Conservation (phyloP, 148 eudicot genomes). For the Rhododendron mucronatum region DNA sequence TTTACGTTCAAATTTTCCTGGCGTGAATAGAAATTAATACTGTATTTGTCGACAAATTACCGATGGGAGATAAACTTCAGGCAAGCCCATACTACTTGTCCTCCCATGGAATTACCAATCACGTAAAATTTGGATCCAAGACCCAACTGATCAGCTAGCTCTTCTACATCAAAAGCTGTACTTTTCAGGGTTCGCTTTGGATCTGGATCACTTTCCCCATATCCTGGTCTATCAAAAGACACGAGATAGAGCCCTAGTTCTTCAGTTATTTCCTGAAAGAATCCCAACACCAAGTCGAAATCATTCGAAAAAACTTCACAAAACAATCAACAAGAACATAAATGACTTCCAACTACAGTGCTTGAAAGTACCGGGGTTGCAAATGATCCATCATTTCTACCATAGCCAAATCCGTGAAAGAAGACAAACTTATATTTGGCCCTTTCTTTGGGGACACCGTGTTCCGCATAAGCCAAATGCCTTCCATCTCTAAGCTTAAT, state of each 20-base stretch:
- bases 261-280: conserved; percentile 39
- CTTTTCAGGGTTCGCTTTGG: conserved; percentile 53
- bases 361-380: conserved; percentile 15
- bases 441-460: conserved; percentile 47
- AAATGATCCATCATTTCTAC: conserved; percentile 24
- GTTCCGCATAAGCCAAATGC: conserved; percentile 54
- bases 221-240: conserved; percentile 72
- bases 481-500: conserved; percentile 55
- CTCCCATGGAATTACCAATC: conserved; percentile 68
- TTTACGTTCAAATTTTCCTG: neutral
- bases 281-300: neutral
- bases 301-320: neutral
- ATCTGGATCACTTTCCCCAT: conserved; percentile 80
- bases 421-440: conserved; percentile 47
- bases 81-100: conserved; percentile 55
- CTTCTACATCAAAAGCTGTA: conserved; percentile 50
- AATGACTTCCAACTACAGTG: neutral
- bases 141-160: conserved; percentile 62
- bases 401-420: conserved; percentile 43
- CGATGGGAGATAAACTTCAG: conserved; percentile 71
- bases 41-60: conserved; percentile 13
- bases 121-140: conserved; percentile 58
- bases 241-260: conserved; percentile 48
- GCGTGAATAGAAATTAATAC: neutral
- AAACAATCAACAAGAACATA: conserved; percentile 9